Evolutionary conservation across 371 early-diverging fungal genomes (phyloP), one percentile per base, ranked within the genome.

Genomic region (Mucor plumbeus): DNA sequence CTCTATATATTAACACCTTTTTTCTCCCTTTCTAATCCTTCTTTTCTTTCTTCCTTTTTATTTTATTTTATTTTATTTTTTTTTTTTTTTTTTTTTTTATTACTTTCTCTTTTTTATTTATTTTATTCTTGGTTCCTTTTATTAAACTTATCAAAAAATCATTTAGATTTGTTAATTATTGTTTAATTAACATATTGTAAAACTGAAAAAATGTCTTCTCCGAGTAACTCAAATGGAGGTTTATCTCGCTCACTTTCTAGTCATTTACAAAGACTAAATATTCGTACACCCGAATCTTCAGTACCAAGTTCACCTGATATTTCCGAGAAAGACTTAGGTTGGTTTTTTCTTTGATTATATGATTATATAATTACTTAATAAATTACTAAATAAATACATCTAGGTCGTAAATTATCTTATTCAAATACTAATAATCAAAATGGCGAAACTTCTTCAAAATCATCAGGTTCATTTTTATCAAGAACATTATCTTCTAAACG

Each of bases 201-300:
- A 26, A 26, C 38, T 1, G 15, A 61, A 43, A 61, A 43, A 21
- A 80, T 80, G 80, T 71, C 77, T 35, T 80, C 76, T 55, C 76
- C 79, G 33, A 75, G 65, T 39, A 74, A 70, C 63, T 59, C 73
- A 19, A 71, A 70, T 61, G 77, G 77, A 14, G 72, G 75, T 59
- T 64, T 81, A 41, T 74, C 77, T 39, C 62, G 82, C 72, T 79
- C 79, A 4, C 73, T 81, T 11, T 81, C 82, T 13, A 76, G 76
- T 59, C 82, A 81, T 81, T 74, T 81, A 21, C 79, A 79, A 67
- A 68, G 74, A 35, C 69, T 79, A 6, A 73, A 79, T 59, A 70
- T 81, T 43, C 78, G 78, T 40, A 71, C 74, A 17, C 50, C 61
- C 36, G 71, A 78, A 26, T 72, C 69, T 61, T 53, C 67, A 26